Conservation (phyloP, 768 basidiomycete genomes). For the Podaxis mareebaensis region DNA sequence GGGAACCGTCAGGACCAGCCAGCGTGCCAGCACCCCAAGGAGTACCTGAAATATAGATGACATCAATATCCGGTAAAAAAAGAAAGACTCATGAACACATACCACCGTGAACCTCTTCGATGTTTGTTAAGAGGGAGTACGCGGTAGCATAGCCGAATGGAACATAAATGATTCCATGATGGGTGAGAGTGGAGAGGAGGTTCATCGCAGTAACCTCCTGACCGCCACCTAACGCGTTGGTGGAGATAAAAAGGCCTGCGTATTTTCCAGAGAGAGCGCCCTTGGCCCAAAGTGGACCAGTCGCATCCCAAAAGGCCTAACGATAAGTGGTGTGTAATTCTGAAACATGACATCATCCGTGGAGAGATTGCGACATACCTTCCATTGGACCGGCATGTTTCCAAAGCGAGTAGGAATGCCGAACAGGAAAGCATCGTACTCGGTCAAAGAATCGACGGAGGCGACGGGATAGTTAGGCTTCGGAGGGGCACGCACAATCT, state of each 20-base stretch:
- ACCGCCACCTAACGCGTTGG: constrained; percentile 68
- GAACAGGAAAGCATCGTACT: constrained; percentile 73
- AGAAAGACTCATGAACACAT: constrained; percentile 21
- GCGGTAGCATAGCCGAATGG: constrained; percentile 37
- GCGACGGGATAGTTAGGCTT: constrained; percentile 75
- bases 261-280: constrained; percentile 69
- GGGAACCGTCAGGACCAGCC: constrained; percentile 44
- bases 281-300: constrained; percentile 60
- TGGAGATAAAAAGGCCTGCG: constrained; percentile 68
- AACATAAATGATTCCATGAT: constrained; percentile 56
- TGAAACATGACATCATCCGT: background rate
- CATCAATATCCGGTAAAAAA: background rate
- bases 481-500: constrained; percentile 67
- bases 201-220: constrained; percentile 57
- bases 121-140: constrained; percentile 33
- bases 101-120: constrained; percentile 64
- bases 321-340: background rate
- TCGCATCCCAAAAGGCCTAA: constrained; percentile 78
- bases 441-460: constrained; percentile 47
- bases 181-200: constrained; percentile 53
- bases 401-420: constrained; percentile 85
- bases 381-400: constrained; percentile 78
- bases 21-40: constrained; percentile 78
- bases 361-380: constrained; percentile 38
- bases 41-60: constrained; percentile 44